phyloP scores from a whole-genome alignment of 495 filamentous ascomycete species.

The Cryomyces antarcticus region DNA sequence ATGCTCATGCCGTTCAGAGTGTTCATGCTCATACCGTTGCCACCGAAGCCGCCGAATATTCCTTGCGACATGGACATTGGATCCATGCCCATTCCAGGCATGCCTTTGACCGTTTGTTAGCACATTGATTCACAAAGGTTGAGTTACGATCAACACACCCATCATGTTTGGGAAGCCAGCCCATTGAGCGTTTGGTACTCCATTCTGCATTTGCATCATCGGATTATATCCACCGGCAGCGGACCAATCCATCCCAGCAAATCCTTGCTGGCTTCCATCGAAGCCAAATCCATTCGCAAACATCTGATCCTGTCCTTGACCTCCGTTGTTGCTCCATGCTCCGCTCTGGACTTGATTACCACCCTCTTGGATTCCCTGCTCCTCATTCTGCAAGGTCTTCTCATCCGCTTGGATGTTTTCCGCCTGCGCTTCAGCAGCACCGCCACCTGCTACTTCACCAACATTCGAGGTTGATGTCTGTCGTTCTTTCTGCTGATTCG shows the following conservation, averaged over 20 bases:
- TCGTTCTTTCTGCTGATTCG: background rate
- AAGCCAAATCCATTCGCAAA: slow-evolving; percentile 23
- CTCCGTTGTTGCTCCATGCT: slow-evolving; percentile 15
- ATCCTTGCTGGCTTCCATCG: slow-evolving; percentile 30
- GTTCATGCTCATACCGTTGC: slow-evolving; percentile 67
- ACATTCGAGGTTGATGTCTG: background rate
- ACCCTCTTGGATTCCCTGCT: background rate
- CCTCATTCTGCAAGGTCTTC: background rate
- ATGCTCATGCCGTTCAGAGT: slow-evolving; percentile 29
- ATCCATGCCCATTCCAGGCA: slow-evolving; percentile 71
- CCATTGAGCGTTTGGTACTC: slow-evolving; percentile 43
- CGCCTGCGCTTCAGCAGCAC: background rate
- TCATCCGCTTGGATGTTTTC: background rate
- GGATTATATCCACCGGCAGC: slow-evolving; percentile 45
- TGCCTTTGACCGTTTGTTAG: slow-evolving; percentile 25
- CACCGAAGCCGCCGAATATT: slow-evolving; percentile 71
- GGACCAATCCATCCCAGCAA: slow-evolving; percentile 45
- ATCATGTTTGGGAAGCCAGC: slow-evolving; percentile 56
- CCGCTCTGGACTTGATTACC: background rate
- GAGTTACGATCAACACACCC: slow-evolving; percentile 37
- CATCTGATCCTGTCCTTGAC: slow-evolving; percentile 11
- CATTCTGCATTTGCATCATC: slow-evolving; percentile 58
- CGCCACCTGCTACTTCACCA: background rate
- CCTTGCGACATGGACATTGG: slow-evolving; percentile 69
- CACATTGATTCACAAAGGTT: background rate